Percentiles rank a stretch among this genome's conserved stretches.
phyloP scores from a whole-genome alignment of 1,284 basidiomycete genomes.

The Waitea zeae region DNA sequence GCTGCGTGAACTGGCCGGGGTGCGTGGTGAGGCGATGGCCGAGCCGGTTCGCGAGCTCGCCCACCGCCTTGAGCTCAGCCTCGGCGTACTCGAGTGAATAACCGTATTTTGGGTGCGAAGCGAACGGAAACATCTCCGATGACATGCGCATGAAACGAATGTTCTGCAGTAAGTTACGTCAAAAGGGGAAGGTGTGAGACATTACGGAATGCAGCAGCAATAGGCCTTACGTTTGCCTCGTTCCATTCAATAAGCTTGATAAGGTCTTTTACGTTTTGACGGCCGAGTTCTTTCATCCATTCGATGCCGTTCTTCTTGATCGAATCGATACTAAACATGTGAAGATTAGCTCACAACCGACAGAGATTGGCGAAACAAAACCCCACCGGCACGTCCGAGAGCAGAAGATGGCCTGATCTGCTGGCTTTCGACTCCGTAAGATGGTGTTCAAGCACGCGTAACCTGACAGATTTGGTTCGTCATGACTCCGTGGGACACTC shows the following conservation, averaged over 20 bases:
- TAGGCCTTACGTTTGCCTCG: conserved; percentile 41
- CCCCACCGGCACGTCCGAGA: conserved; percentile 46
- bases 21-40: conserved; percentile 77
- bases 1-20: conserved; percentile 77
- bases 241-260: conserved; percentile 71
- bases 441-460: conserved; percentile 81
- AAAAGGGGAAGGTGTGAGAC: neutral
- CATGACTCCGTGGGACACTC: conserved; percentile 3
- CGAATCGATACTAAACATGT: conserved; percentile 42
- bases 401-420: conserved; percentile 49
- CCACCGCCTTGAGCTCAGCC: conserved; percentile 37
- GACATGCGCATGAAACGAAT: conserved; percentile 75
- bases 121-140: conserved; percentile 85
- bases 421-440: conserved; percentile 51
- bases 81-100: conserved; percentile 63
- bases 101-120: conserved; percentile 65
- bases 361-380: neutral
- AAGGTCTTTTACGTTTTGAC: conserved; percentile 60
- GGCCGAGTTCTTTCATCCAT: conserved; percentile 63
- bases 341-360: conserved; percentile 1
- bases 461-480: conserved; percentile 14
- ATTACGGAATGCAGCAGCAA: conserved; percentile 1
- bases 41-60: conserved; percentile 58
- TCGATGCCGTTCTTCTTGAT: conserved; percentile 72
- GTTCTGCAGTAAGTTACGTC: conserved; percentile 18